Evolutionary conservation across 768 basidiomycete genomes (phyloP).

Genomic region (Neoboletus subvelutipes): DNA sequence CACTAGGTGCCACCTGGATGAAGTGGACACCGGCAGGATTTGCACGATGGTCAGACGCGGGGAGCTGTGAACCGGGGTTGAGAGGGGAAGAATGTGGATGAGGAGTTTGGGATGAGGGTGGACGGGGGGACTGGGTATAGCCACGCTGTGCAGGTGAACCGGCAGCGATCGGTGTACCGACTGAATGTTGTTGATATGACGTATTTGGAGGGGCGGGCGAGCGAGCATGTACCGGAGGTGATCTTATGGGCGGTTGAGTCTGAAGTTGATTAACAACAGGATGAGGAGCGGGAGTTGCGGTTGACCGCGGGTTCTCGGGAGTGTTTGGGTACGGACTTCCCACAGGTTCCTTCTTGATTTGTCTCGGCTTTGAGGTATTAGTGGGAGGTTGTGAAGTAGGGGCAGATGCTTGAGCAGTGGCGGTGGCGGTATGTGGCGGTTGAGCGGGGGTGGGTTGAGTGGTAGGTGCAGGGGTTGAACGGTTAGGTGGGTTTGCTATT

Average conservation of each 20-base stretch:
- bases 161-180: constrained; percentile 20
- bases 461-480: constrained; percentile 28
- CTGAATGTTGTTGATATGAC: constrained; percentile 24
- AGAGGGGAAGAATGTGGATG: constrained; percentile 33
- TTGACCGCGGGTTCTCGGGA: constrained; percentile 31
- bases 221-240: constrained; percentile 30
- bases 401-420: constrained; percentile 29
- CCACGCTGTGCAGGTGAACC: constrained; percentile 34
- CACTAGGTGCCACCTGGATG: constrained; percentile 24
- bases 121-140: constrained; percentile 37
- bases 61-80: constrained; percentile 29
- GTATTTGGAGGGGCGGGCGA: constrained; percentile 24
- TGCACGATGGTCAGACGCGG: constrained; percentile 25
- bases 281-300: constrained; percentile 33
- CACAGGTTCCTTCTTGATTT: constrained; percentile 31
- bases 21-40: constrained; percentile 26
- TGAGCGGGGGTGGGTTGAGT: constrained; percentile 36
- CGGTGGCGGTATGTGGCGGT: constrained; percentile 33
- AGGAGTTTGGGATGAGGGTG: constrained; percentile 31
- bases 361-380: constrained; percentile 25
- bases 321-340: constrained; percentile 28
- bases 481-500: constrained; percentile 32
- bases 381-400: constrained; percentile 30
- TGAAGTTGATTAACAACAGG: constrained; percentile 36
- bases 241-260: constrained; percentile 26